phyloP scores from a whole-genome alignment of 129 eudicot species.

The Saussurea involucrata region DNA sequence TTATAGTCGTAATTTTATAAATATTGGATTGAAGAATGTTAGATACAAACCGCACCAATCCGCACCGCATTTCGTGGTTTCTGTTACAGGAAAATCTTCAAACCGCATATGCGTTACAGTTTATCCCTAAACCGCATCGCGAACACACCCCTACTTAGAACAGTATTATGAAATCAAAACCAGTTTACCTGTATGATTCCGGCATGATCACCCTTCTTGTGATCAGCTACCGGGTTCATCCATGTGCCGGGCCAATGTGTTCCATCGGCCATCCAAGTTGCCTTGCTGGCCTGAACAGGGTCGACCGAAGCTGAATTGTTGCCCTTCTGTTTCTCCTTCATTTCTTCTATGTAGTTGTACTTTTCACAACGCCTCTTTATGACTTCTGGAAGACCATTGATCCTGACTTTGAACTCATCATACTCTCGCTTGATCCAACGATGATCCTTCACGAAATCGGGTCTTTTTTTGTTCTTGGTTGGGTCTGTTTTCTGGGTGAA shows the following conservation, averaged over 20 bases:
- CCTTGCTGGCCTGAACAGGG: constrained; percentile 33
- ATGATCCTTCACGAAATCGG: constrained; percentile 86
- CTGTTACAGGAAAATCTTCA: no score
- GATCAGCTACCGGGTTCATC: constrained; percentile 59
- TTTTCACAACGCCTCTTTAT: constrained; percentile 68
- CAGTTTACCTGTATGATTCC: constrained; percentile 68
- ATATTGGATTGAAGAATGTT: no score
- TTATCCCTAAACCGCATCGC: no score
- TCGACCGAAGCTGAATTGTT: constrained; percentile 32
- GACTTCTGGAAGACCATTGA: constrained; percentile 83
- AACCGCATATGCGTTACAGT: no score
- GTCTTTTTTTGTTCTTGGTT: constrained; percentile 67
- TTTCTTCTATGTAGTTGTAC: constrained; percentile 59
- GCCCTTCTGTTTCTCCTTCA: constrained; percentile 52
- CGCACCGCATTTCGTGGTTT: no score
- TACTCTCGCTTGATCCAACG: constrained; percentile 97
- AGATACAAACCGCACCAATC: no score
- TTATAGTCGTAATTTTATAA: no score
- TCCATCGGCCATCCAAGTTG: constrained; percentile 99
- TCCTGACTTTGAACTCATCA: constrained; percentile 92
- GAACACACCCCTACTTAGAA: no score
- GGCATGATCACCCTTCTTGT: constrained; percentile 80
- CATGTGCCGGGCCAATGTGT: constrained; percentile 99
- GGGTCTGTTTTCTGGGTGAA: constrained; percentile 77
- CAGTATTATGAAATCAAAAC: neutral